phyloP scores from a whole-genome alignment of 306 rosid species.

The Cicer pinnatifidum region DNA sequence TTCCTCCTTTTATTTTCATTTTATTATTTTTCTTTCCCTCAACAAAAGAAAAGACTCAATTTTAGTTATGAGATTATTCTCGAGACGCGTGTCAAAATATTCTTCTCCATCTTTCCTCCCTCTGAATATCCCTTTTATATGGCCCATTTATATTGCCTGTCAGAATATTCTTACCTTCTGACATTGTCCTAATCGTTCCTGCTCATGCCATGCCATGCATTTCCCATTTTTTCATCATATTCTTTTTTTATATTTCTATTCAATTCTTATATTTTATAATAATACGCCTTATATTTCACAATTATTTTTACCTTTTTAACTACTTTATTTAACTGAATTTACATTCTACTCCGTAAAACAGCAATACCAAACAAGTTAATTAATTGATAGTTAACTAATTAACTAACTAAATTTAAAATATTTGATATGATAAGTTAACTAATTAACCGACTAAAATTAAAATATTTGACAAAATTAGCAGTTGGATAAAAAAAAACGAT shows the following conservation, averaged over 20 bases:
- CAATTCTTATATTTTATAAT: too few species aligned
- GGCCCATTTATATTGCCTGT: conserved; percentile 45
- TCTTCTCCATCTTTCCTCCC: conserved; percentile 55
- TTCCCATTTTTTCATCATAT: not conserved
- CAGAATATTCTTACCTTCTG: conserved; percentile 69
- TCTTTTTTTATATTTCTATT: not conserved
- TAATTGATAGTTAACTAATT: too few species aligned
- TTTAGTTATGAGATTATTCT: conserved; percentile 50
- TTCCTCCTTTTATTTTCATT: conserved; percentile 50
- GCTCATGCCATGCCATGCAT: not conserved
- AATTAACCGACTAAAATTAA: too few species aligned
- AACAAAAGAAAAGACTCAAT: conserved; percentile 13
- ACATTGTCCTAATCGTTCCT: conserved; percentile 13
- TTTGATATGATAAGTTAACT: too few species aligned
- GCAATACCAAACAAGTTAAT: too few species aligned
- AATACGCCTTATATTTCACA: not conserved
- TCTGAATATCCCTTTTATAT: conserved; percentile 94
- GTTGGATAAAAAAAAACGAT: too few species aligned
- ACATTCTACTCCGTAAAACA: too few species aligned
- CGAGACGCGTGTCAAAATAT: conserved; percentile 65
- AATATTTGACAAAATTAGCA: too few species aligned
- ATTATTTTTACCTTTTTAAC: too few species aligned
- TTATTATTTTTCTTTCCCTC: conserved; percentile 9
- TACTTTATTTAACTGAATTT: too few species aligned
- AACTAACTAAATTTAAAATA: too few species aligned